Conservation (phyloP, 768 basidiomycete genomes). For the Auricularia sp. region DNA sequence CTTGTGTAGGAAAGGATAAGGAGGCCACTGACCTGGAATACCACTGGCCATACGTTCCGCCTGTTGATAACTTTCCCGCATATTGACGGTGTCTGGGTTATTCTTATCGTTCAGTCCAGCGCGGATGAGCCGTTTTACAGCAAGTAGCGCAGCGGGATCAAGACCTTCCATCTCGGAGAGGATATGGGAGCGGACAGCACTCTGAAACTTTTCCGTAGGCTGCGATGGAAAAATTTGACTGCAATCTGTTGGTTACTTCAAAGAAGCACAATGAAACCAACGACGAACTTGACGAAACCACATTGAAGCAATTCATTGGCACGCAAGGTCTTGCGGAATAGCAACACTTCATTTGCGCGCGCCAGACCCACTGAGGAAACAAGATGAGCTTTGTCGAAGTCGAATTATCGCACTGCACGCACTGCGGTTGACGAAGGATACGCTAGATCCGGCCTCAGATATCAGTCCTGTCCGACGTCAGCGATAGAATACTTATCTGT, state of each 20-base stretch:
- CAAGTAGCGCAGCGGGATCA: slow-evolving; percentile 43
- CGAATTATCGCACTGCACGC: slow-evolving; percentile 12
- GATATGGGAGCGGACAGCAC: slow-evolving; percentile 38
- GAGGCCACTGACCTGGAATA: slow-evolving; percentile 31
- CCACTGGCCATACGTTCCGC: slow-evolving; percentile 56
- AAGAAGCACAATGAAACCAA: not conserved
- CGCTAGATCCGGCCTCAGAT: slow-evolving; percentile 61
- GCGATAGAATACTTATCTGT: slow-evolving; percentile 6
- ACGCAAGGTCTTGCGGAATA: slow-evolving; percentile 58
- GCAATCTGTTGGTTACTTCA: slow-evolving; percentile 4
- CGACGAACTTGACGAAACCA: slow-evolving; percentile 55
- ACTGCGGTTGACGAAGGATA: slow-evolving; percentile 59
- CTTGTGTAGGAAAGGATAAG: no score
- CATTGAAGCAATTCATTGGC: slow-evolving; percentile 47
- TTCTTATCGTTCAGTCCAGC: slow-evolving; percentile 52
- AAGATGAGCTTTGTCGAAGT: no score
- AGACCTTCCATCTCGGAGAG: slow-evolving; percentile 48
- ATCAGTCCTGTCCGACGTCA: slow-evolving; percentile 39
- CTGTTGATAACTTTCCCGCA: slow-evolving; percentile 63
- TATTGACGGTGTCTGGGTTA: slow-evolving; percentile 51
- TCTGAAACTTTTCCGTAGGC: slow-evolving; percentile 42
- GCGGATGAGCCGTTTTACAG: slow-evolving; percentile 44
- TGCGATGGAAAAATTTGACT: slow-evolving; percentile 55
- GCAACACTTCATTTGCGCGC: slow-evolving; percentile 60
- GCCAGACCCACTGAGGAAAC: slow-evolving; percentile 47